Evolutionary conservation across 345 rosid genomes (phyloP).

Genomic region (Eucalyptus decipiens): DNA sequence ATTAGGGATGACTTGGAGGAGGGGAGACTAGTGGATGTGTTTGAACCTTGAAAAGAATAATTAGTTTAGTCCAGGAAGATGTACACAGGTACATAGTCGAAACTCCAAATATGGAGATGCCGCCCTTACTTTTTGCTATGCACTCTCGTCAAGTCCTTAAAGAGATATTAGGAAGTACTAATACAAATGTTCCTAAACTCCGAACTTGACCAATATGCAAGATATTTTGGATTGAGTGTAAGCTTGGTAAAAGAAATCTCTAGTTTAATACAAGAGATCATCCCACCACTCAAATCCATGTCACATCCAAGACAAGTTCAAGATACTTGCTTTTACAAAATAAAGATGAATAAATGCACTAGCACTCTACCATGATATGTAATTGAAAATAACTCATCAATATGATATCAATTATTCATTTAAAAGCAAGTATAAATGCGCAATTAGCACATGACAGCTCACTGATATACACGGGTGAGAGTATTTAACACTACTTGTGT

Average conservation of each 20-base stretch:
- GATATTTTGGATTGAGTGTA: background rate
- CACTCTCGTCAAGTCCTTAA: background rate
- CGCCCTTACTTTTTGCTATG: background rate
- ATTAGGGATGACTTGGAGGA: background rate
- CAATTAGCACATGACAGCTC: background rate
- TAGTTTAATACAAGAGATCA: background rate
- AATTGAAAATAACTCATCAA: background rate
- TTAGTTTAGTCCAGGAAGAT: background rate
- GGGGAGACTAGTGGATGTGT: background rate
- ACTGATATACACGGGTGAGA: rapidly evolving
- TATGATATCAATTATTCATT: background rate
- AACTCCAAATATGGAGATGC: background rate
- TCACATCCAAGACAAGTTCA: background rate
- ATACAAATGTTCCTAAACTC: background rate
- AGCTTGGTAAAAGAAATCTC: background rate
- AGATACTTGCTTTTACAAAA: background rate
- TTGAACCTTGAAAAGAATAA: background rate
- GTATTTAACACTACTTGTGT: rapidly evolving
- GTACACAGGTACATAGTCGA: background rate
- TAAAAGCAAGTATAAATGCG: background rate
- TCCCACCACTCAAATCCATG: background rate
- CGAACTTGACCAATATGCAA: background rate
- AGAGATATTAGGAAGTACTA: background rate
- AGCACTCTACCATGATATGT: background rate
- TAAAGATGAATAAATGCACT: background rate